A percentile compares a stretch with the other conserved stretches of the same genome.
phyloP scores from a whole-genome alignment of 129 eudicot species.

The Saussurea involucrata region DNA sequence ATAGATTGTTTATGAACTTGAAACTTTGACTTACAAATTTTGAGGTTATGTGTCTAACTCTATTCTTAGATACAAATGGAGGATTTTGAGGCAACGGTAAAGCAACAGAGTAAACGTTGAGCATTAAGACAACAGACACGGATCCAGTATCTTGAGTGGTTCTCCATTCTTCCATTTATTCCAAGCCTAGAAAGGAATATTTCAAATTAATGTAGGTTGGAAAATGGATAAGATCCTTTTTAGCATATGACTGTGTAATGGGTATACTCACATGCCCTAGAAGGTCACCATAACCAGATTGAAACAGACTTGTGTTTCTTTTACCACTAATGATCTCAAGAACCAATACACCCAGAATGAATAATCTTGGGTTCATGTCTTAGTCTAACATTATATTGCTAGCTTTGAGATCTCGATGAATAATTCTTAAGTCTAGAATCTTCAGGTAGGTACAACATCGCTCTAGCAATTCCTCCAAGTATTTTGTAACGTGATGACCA shows the following conservation, averaged over 20 bases:
- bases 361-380: no score
- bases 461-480: no score
- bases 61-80: conserved; percentile 4
- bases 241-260: no score
- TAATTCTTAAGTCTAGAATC: conserved; percentile 28
- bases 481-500: no score
- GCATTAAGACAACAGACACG: conserved; percentile 13
- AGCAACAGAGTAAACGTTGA: conserved; percentile 16
- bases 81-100: conserved; percentile 22
- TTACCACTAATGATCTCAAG: conserved; percentile 40
- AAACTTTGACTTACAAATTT: no score
- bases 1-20: no score
- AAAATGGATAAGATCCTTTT: no score
- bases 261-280: no score
- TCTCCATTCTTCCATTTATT: conserved; percentile 23
- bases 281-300: no score
- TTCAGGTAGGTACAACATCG: conserved; percentile 29
- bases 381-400: no score
- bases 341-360: conserved; percentile 36
- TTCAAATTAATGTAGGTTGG: no score
- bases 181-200: conserved; percentile 22
- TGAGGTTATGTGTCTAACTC: background rate
- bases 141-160: conserved; percentile 15
- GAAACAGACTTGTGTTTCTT: no score
- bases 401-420: conserved; percentile 35